Evolutionary conservation across 139 green algal genomes (phyloP).

Genomic region (Yamagishiella unicocca): DNA sequence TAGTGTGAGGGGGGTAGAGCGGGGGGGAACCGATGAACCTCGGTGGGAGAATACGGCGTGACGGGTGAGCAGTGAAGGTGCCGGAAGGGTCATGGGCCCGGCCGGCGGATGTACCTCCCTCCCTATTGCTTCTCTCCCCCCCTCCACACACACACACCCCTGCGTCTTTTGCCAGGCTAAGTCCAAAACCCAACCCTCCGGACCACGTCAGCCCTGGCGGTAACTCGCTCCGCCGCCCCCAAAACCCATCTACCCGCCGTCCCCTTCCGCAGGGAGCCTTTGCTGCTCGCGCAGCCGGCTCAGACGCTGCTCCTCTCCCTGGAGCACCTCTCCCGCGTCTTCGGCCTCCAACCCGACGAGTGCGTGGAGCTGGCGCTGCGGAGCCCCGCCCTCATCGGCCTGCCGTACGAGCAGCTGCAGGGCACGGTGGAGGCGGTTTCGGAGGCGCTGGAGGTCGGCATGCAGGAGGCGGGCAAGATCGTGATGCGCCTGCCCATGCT

Average conservation of each 20-base stretch:
- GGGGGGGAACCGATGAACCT: too few species aligned
- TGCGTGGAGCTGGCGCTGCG: conserved; percentile 26
- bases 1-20: not conserved
- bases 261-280: conserved; percentile 14
- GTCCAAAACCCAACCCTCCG: too few species aligned
- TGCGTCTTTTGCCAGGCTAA: too few species aligned
- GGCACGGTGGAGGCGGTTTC: conserved; percentile 25
- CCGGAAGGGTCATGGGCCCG: too few species aligned
- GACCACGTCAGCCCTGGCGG: too few species aligned
- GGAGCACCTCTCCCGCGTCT: conserved; percentile 14
- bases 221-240: too few species aligned
- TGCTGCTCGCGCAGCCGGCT: conserved; percentile 8
- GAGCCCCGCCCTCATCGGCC: not conserved
- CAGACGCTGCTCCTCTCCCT: conserved; percentile 33
- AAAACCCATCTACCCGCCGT: too few species aligned
- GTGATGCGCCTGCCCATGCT: not conserved
- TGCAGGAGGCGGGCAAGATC: conserved; percentile 39
- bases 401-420: conserved; percentile 29
- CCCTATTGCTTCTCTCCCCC: too few species aligned
- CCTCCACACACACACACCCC: not conserved
- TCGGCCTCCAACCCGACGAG: not conserved
- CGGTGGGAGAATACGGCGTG: too few species aligned
- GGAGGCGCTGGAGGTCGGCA: conserved; percentile 27
- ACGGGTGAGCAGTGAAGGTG: too few species aligned
- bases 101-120: too few species aligned